These are phyloP conservation scores for Saccharomycopsis hybrid DNA, from an alignment of 1,139 yeast genomes.

Conservation along the genomic window DNA sequence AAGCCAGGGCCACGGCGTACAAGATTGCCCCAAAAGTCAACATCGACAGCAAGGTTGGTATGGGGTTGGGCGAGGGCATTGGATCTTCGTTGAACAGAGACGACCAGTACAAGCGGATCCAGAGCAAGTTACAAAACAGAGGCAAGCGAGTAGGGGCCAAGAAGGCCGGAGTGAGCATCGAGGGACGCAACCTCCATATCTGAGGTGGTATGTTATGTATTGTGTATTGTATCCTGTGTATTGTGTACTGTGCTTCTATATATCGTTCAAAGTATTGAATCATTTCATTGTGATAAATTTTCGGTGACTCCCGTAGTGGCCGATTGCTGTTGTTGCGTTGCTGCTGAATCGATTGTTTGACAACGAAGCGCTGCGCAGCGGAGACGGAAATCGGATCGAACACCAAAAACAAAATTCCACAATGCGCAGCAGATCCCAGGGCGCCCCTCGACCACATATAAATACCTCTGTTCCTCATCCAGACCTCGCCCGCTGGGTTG, in stretches of 20 bases:
- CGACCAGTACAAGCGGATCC: conserved; percentile 72
- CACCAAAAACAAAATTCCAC: too few relatives aligned
- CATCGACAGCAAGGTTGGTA: conserved; percentile 29
- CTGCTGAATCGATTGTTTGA: too few relatives aligned
- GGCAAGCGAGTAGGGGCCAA: conserved; percentile 43
- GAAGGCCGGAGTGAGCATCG: conserved; percentile 72
- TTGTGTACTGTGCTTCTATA: conserved; percentile 84
- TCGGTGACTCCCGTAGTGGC: too few relatives aligned
- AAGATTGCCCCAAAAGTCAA: conserved; percentile 84
- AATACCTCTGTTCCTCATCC: too few relatives aligned
- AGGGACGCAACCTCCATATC: conserved; percentile 43
- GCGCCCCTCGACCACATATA: too few relatives aligned
- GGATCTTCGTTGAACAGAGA: conserved; percentile 51
- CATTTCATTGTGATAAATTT: too few relatives aligned
- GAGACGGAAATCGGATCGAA: too few relatives aligned
- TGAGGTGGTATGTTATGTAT: conserved; percentile 8
- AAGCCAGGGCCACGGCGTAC: conserved; percentile 81
- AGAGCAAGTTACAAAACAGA: conserved; percentile 45
- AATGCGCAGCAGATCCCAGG: too few relatives aligned
- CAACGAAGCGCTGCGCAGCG: too few relatives aligned
- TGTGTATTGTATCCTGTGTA: conserved; percentile 56
- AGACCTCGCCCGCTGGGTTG: too few relatives aligned
- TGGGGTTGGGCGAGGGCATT: conserved; percentile 36
- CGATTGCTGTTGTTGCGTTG: too few relatives aligned
- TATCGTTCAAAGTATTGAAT: conserved; percentile 75